phyloP scores from a whole-genome alignment of 441 rosid genomes.

The Brassica balearica region DNA sequence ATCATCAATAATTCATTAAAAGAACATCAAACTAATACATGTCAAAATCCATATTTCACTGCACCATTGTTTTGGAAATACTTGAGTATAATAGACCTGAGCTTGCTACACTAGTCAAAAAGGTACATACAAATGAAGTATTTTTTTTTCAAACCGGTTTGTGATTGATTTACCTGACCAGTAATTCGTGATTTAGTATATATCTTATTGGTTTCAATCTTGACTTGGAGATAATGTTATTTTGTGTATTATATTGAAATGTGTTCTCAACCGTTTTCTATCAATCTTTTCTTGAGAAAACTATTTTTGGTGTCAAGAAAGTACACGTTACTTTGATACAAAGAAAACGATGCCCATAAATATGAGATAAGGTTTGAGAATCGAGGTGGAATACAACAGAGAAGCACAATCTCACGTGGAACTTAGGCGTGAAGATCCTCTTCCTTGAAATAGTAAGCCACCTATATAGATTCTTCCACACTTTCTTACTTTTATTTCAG shows the following conservation, averaged over 20 bases:
- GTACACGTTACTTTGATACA: slow-evolving; percentile 35
- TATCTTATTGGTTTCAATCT: background rate
- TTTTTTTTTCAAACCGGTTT: background rate
- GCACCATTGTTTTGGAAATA: background rate
- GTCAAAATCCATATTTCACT: background rate
- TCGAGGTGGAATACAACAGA: slow-evolving; percentile 46
- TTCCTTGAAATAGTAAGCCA: slow-evolving; percentile 40
- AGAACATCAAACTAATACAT: background rate
- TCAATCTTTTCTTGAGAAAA: background rate
- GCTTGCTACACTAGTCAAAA: background rate
- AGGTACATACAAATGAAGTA: background rate
- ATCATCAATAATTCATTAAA: background rate
- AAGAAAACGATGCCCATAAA: slow-evolving; percentile 32
- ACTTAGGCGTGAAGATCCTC: slow-evolving; percentile 44
- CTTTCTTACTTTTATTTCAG: slow-evolving; percentile 14
- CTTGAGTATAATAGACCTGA: background rate
- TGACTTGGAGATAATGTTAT: background rate
- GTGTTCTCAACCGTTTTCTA: slow-evolving; percentile 4
- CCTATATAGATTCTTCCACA: slow-evolving; percentile 38
- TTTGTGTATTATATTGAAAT: background rate
- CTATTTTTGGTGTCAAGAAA: slow-evolving; percentile 31
- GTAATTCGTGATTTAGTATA: background rate
- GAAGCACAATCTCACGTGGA: slow-evolving; percentile 47
- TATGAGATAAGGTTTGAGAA: slow-evolving; percentile 42
- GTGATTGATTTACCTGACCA: background rate